These are phyloP conservation scores for Phytopythium oedochilum DNA, from an alignment of 352 stramenopile genomes.

Conservation along the genomic window DNA sequence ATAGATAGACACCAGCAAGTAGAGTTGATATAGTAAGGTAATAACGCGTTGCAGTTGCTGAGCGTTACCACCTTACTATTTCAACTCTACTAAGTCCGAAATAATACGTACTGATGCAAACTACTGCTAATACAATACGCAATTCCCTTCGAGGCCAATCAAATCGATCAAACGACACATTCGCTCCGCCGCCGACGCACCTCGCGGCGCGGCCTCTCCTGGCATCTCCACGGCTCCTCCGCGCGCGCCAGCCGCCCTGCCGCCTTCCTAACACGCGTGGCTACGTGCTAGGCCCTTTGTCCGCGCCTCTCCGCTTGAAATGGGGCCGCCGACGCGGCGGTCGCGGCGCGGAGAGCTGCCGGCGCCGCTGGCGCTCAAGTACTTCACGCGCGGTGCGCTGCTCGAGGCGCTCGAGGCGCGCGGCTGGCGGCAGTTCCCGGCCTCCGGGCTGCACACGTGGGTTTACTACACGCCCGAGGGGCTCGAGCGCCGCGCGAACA, in stretches of 20 bases:
- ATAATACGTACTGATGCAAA: too few relatives aligned
- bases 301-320: neutral
- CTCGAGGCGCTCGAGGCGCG: constrained; percentile 5
- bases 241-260: neutral
- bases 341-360: neutral
- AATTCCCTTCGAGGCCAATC: neutral
- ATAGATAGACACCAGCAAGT: too few relatives aligned
- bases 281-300: neutral
- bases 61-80: too few relatives aligned
- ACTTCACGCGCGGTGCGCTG: constrained; percentile 5
- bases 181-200: neutral
- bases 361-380: constrained; percentile 5
- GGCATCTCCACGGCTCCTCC: neutral
- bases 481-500: constrained; percentile 25
- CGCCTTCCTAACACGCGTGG: neutral
- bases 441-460: constrained; percentile 1
- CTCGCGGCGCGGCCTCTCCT: neutral
- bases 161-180: neutral
- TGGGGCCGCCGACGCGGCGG: neutral
- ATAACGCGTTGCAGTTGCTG: too few relatives aligned
- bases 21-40: too few relatives aligned
- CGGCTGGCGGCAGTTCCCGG: constrained; percentile 6
- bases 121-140: too few relatives aligned
- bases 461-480: constrained; percentile 12
- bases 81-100: too few relatives aligned